phyloP scores from a whole-genome alignment of 192 early-diverging fungal genomes.

The Gaertneriomyces semiglobifer region DNA sequence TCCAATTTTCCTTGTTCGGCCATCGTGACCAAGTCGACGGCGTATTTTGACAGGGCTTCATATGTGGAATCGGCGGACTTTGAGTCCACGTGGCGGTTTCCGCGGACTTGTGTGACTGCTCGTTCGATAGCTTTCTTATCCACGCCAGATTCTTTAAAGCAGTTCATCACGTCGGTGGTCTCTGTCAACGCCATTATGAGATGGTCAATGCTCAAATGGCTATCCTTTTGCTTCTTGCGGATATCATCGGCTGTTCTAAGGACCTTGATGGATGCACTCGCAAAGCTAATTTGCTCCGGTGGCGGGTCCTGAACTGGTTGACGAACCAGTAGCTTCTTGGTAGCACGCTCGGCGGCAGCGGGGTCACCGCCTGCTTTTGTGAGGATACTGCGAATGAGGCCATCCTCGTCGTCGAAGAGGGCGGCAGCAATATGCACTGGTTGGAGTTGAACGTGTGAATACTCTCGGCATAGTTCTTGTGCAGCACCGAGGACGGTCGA shows the following conservation, averaged over 20 bases:
- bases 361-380: conserved; percentile 84
- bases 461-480: conserved; percentile 64
- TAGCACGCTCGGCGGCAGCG: conserved; percentile 65
- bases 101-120: conserved; percentile 72
- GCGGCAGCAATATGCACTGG: conserved; percentile 79
- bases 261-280: conserved; percentile 57
- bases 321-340: conserved; percentile 75
- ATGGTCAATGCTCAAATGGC: conserved; percentile 84
- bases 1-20: conserved; percentile 90
- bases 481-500: conserved; percentile 59
- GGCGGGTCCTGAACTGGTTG: conserved; percentile 83
- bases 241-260: conserved; percentile 74
- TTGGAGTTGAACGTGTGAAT: conserved; percentile 69
- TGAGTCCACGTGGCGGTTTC: conserved; percentile 78
- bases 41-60: conserved; percentile 93
- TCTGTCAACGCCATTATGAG: conserved; percentile 81
- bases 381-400: conserved; percentile 70
- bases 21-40: conserved; percentile 77
- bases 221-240: conserved; percentile 84
- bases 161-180: conserved; percentile 55
- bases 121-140: conserved; percentile 68
- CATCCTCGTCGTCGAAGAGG: conserved; percentile 78
- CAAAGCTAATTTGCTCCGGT: conserved; percentile 68
- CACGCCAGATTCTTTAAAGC: conserved; percentile 67
- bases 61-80: conserved; percentile 83